A percentile compares a stretch with the other conserved stretches of the same genome.
phyloP scores from a whole-genome alignment of 257 asterid species.

The Fraxinus anomala region DNA sequence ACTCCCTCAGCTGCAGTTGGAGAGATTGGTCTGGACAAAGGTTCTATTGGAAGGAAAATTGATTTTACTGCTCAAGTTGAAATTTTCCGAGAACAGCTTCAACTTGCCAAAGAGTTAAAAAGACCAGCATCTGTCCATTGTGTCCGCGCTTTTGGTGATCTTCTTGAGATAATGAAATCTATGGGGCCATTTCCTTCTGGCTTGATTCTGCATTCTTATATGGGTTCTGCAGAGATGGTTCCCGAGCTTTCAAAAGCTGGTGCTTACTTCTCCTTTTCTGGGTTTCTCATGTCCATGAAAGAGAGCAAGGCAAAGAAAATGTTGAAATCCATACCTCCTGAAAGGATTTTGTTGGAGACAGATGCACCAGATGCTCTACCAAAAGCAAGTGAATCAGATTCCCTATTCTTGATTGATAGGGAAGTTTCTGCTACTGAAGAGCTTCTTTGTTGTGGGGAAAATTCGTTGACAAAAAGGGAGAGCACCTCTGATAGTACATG shows the following conservation, averaged over 20 bases:
- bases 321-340: constrained; percentile 68
- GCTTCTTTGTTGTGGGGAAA: constrained; percentile 19
- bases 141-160: constrained; percentile 89
- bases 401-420: constrained; percentile 39
- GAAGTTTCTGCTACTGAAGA: constrained; percentile 31
- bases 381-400: constrained; percentile 27
- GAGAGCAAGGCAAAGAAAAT: constrained; percentile 89
- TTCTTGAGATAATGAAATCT: constrained; percentile 71
- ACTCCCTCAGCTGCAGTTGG: constrained; percentile 92
- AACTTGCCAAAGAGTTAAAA: constrained; percentile 72
- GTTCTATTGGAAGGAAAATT: constrained; percentile 62
- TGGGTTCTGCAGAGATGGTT: constrained; percentile 97
- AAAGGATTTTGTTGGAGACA: constrained; percentile 91
- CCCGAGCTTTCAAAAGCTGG: constrained; percentile 73
- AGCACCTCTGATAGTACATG: neutral
- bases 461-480: constrained; percentile 15
- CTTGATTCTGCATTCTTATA: constrained; percentile 75
- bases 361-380: constrained; percentile 95
- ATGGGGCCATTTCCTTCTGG: constrained; percentile 88
- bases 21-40: constrained; percentile 95
- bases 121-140: constrained; percentile 92
- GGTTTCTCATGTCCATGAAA: constrained; percentile 85
- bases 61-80: constrained; percentile 75
- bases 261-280: constrained; percentile 93
- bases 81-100: constrained; percentile 76